These are phyloP conservation scores for Solidago caesia DNA, from an alignment of 129 eudicot genomes.

Conservation along the genomic window DNA sequence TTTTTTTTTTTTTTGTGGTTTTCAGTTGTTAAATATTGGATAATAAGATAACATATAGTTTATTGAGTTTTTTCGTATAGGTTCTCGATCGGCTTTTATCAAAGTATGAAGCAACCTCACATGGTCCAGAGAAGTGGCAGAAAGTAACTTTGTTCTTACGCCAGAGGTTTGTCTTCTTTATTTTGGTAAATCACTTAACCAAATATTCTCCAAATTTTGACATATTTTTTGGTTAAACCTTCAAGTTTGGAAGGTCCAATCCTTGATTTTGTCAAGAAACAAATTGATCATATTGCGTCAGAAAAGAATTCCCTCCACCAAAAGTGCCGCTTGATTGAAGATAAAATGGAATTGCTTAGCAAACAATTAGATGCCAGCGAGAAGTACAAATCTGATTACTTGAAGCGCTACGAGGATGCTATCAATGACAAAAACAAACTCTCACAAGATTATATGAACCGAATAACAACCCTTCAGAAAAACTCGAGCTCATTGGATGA, in stretches of 20 bases:
- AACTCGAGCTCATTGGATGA: constrained; percentile 74
- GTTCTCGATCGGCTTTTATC: constrained; percentile 79
- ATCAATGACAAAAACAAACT: constrained; percentile 72
- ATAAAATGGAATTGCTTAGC: constrained; percentile 62
- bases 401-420: constrained; percentile 91
- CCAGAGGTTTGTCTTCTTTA: constrained; percentile 57
- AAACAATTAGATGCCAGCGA: constrained; percentile 88
- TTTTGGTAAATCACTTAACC: not conserved
- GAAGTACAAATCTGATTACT: constrained; percentile 74
- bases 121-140: constrained; percentile 91
- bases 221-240: not conserved
- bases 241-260: constrained; percentile 92
- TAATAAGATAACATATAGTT: not conserved
- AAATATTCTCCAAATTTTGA: not conserved
- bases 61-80: constrained; percentile 34
- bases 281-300: constrained; percentile 56
- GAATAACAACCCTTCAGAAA: constrained; percentile 67
- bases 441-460: constrained; percentile 70
- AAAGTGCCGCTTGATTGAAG: constrained; percentile 74
- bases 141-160: constrained; percentile 66
- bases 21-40: not conserved
- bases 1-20: too few species aligned
- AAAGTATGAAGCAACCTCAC: constrained; percentile 74
- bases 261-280: constrained; percentile 80
- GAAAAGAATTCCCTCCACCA: constrained; percentile 71